Base-by-base conservation (phyloP, 164 flowering plant genomes). In the Akebia trifoliata region DNA sequence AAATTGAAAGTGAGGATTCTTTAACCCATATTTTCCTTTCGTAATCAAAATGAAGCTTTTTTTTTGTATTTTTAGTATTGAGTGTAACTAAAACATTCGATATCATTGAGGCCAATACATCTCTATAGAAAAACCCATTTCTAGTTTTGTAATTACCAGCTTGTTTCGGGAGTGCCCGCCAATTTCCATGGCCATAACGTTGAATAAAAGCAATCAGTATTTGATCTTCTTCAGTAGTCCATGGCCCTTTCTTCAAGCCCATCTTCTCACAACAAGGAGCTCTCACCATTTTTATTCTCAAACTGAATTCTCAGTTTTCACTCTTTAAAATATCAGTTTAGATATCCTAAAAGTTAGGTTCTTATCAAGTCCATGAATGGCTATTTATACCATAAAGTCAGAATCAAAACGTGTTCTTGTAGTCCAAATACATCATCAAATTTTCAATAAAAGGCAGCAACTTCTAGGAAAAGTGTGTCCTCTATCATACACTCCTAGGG, bases 241-340 rank as follows among this genome's bases (percentile, higher is more conserved):
- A 75, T 28, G 79, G 75, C 45, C 73, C 76, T 50, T 50, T 74
- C 60, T 74, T 74, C 48, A 75, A 49, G 28, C 79, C 76, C 69
- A 69, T 67, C 57, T 76, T 76, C 61, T 76, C 79, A 70, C 79
- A 76, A 42, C 76, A 76, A 14, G 74, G 79, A 61, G 74, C 75
- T 69, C 79, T 66, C 58, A 61, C 79, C 79, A 75, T 75, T 31
- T 56, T 65, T 47, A 9, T 1, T 21, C 14, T 34, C 9, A 12
- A 25, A 10, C 12, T 26, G n/a, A n/a, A 20, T 50, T 5, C 10
- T 25, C 6, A 24, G 21, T 51, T 22, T 25, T 15, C 8, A 50
- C 7, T 9, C 18, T 30, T 1, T 36, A 22, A 31, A 8, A 4
- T 26, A 17, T 24, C 21, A 22, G 4, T 10, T 3, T 14, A 11